These are phyloP conservation scores for Aspergillus sp. DNA, from an alignment of 2,329 filamentous ascomycete genomes.

Conservation along the genomic window DNA sequence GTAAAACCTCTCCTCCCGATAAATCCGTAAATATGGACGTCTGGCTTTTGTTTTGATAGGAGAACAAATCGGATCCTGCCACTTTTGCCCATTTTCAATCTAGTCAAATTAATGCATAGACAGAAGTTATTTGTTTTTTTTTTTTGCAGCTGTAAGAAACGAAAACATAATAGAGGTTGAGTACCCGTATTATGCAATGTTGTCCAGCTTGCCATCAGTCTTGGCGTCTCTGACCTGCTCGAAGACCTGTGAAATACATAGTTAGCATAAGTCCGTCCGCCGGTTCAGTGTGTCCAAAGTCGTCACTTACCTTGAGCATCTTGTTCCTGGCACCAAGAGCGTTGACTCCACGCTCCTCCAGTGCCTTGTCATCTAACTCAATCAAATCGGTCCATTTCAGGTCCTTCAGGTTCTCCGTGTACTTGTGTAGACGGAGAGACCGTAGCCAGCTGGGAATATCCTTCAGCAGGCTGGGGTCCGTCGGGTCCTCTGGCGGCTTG, in stretches of 20 bases:
- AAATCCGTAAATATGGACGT: conserved; percentile 17
- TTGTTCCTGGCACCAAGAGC: conserved; percentile 92
- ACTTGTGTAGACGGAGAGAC: conserved; percentile 94
- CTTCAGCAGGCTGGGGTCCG: conserved; percentile 82
- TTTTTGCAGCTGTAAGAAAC: conserved; percentile 14
- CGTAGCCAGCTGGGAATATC: conserved; percentile 96
- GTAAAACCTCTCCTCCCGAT: conserved; percentile 14
- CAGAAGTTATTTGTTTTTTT: conserved; percentile 14
- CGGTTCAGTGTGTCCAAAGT: background rate
- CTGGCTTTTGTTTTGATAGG: conserved; percentile 11
- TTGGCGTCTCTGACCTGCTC: conserved; percentile 89
- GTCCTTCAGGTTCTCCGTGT: conserved; percentile 97
- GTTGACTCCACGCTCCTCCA: conserved; percentile 92
- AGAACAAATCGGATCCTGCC: conserved; percentile 28
- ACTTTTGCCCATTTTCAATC: conserved; percentile 27
- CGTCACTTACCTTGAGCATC: conserved; percentile 78
- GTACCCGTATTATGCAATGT: conserved; percentile 25
- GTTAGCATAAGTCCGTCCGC: background rate
- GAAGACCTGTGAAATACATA: conserved; percentile 62
- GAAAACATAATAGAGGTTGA: conserved; percentile 10
- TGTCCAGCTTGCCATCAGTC: conserved; percentile 66
- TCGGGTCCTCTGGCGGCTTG: conserved; percentile 97
- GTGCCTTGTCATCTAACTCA: conserved; percentile 85
- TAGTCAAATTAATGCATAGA: conserved; percentile 29
- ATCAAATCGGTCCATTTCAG: conserved; percentile 94